These are phyloP conservation scores for Cystofilobasidium macerans DNA, from an alignment of 768 basidiomycete species.

Conservation along the genomic window DNA sequence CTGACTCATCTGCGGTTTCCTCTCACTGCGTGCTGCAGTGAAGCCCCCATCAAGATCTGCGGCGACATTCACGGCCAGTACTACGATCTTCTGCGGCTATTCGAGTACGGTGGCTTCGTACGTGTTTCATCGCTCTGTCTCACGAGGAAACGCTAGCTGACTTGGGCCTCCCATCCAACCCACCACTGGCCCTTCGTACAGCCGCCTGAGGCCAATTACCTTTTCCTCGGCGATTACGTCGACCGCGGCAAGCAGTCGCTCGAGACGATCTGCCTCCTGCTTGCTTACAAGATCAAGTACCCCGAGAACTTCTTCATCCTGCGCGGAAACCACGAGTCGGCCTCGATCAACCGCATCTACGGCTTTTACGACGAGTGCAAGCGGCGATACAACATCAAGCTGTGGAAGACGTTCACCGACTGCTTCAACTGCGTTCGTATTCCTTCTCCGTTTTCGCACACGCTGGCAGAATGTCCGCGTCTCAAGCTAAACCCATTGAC, in stretches of 20 bases:
- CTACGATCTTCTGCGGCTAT: slow-evolving; percentile 27
- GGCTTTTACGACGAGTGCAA: slow-evolving; percentile 30
- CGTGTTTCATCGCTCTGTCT: neutral
- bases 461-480: too few species aligned
- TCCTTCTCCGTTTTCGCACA: neutral
- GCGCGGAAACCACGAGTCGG: slow-evolving; percentile 28
- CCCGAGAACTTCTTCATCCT: slow-evolving; percentile 29
- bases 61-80: slow-evolving; percentile 29
- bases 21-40: slow-evolving; percentile 22
- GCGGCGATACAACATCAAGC: slow-evolving; percentile 29
- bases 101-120: slow-evolving; percentile 29
- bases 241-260: slow-evolving; percentile 29
- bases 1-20: too few species aligned
- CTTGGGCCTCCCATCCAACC: too few species aligned
- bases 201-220: slow-evolving; percentile 29
- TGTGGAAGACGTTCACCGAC: slow-evolving; percentile 29
- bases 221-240: slow-evolving; percentile 29
- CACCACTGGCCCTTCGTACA: neutral
- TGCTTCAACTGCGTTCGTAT: slow-evolving; percentile 26
- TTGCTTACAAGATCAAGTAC: slow-evolving; percentile 29
- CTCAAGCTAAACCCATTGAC: too few species aligned
- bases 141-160: too few species aligned
- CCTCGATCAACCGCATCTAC: slow-evolving; percentile 27
- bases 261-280: slow-evolving; percentile 29
- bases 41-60: slow-evolving; percentile 29